phyloP scores from a whole-genome alignment of 2,329 filamentous ascomycete species.

The Trichoderma brevicompactum region DNA sequence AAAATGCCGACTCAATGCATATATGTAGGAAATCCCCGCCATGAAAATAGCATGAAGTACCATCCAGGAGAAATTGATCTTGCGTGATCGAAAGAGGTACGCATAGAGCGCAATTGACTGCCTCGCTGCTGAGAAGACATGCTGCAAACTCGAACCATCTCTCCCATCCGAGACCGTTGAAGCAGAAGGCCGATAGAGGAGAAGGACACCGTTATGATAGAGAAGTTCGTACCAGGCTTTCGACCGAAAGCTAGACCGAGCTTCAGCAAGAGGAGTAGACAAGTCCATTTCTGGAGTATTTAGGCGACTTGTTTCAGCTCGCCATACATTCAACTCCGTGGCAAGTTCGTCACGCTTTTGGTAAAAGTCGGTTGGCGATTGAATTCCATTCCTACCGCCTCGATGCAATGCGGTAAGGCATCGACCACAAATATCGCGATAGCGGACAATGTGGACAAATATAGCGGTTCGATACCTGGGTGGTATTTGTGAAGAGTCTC shows the following conservation, averaged over 20 bases:
- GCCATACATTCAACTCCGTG: constrained; percentile 41
- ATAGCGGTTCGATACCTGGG: constrained; percentile 39
- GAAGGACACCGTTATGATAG: constrained; percentile 49
- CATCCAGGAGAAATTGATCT: constrained; percentile 55
- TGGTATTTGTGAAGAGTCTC: constrained; percentile 31
- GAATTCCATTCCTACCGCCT: constrained; percentile 30
- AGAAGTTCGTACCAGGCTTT: constrained; percentile 50
- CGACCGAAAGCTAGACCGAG: constrained; percentile 47
- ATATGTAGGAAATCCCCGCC: constrained; percentile 51
- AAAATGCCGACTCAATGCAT: constrained; percentile 41
- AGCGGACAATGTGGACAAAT: constrained; percentile 47
- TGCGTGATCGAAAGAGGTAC: constrained; percentile 48
- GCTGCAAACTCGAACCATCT: constrained; percentile 40
- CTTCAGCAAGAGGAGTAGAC: constrained; percentile 25
- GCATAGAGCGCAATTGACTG: constrained; percentile 50
- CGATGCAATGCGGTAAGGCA: constrained; percentile 44
- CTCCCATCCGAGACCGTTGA: constrained; percentile 32
- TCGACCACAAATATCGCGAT: constrained; percentile 47
- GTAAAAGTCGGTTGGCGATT: background rate
- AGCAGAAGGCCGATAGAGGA: constrained; percentile 49
- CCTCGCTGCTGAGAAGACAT: constrained; percentile 46
- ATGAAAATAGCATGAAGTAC: constrained; percentile 55
- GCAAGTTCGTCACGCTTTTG: constrained; percentile 35
- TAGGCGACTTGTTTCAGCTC: constrained; percentile 36
- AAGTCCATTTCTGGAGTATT: constrained; percentile 32